Percentiles rank a stretch among this genome's conserved stretches.
Evolutionary conservation across 306 rosid genomes (phyloP).

Genomic region (Pachyrhizus erosus): DNA sequence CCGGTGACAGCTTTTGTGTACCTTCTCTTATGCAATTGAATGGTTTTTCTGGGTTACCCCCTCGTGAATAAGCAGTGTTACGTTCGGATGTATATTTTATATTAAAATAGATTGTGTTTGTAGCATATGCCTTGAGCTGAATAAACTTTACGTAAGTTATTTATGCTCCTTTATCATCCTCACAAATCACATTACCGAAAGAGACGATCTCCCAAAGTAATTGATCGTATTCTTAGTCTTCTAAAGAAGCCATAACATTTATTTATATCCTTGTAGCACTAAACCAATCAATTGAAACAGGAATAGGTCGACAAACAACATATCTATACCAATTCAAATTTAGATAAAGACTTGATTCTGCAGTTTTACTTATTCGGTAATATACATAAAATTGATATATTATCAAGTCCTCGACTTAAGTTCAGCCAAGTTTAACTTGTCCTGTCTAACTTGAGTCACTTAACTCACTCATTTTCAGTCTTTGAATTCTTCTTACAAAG

Average conservation of each 20-base stretch:
- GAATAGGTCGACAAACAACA: not conserved
- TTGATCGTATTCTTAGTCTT: no score
- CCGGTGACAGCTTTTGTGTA: not conserved
- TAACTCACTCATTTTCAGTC: not conserved
- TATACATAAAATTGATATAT: no score
- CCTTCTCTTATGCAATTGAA: not conserved
- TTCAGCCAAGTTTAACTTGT: not conserved
- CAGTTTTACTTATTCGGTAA: no score
- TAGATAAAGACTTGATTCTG: no score
- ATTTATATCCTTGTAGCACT: no score
- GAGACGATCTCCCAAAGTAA: no score
- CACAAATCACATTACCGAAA: not conserved
- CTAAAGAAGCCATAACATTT: no score
- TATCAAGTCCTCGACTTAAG: not conserved
- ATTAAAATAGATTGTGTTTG: not conserved
- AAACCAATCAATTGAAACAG: not conserved
- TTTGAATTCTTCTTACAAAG: not conserved
- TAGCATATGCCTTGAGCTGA: not conserved
- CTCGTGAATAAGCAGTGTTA: conserved; percentile 8
- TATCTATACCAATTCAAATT: not conserved
- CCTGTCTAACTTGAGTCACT: not conserved
- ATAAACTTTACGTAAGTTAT: not conserved
- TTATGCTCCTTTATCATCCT: not conserved
- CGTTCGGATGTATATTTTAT: conserved; percentile 1
- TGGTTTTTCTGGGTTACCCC: not conserved